A percentile compares a stretch with the other conserved stretches of the same genome.
Conservation (phyloP, 768 basidiomycete species). For the Stropharia rugosoannulata region DNA sequence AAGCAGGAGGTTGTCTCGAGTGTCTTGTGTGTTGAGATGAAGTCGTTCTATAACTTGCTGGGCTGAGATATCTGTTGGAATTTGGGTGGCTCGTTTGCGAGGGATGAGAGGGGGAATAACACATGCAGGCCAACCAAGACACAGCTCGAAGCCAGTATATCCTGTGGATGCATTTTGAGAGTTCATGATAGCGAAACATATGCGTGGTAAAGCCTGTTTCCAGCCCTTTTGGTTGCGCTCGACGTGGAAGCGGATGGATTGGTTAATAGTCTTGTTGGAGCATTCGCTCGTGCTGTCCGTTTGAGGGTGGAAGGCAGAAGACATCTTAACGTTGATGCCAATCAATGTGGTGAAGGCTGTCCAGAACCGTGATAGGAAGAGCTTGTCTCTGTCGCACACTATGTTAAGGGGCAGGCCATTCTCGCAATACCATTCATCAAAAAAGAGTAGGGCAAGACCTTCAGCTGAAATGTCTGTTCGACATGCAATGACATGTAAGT, state of each 20-base stretch:
- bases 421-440: slow-evolving; percentile 28
- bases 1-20: too few species aligned
- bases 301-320: slow-evolving; percentile 23
- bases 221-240: slow-evolving; percentile 30
- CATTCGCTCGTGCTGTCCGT: too few species aligned
- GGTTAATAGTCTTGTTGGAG: too few species aligned
- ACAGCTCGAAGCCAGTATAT: slow-evolving; percentile 29
- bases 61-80: too few species aligned
- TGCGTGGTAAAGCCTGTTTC: slow-evolving; percentile 20
- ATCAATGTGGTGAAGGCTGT: slow-evolving; percentile 13
- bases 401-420: slow-evolving; percentile 29
- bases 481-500: slow-evolving; percentile 6
- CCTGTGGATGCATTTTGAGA: slow-evolving; percentile 27
- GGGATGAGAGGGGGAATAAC: slow-evolving; percentile 6
- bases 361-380: slow-evolving; percentile 27
- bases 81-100: too few species aligned
- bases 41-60: too few species aligned
- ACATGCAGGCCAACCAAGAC: slow-evolving; percentile 18
- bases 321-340: background rate
- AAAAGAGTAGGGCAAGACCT: slow-evolving; percentile 22
- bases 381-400: slow-evolving; percentile 29
- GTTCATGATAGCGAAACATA: slow-evolving; percentile 34
- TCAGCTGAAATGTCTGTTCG: slow-evolving; percentile 16
- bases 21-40: too few species aligned
- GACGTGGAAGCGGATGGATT: slow-evolving; percentile 25